A percentile compares a stretch with the other conserved stretches of the same genome.
phyloP scores from a whole-genome alignment of 345 rosid genomes.

The Jatropha curcas region DNA sequence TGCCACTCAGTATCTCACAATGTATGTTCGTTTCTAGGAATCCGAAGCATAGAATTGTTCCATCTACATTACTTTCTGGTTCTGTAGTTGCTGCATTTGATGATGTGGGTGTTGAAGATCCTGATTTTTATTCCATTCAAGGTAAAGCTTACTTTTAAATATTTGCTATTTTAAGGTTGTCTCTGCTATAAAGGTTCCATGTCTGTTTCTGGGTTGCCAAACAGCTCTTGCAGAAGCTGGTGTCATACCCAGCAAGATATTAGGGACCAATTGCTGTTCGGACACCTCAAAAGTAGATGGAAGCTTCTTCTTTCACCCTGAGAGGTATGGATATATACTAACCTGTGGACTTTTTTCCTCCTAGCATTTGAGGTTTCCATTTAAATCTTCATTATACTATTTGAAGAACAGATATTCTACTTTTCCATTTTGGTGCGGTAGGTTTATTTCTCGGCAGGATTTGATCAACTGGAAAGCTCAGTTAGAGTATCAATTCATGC shows the following conservation, averaged over 20 bases:
- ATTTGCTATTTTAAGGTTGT: constrained; percentile 5
- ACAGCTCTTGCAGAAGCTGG: constrained; percentile 89
- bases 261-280: constrained; percentile 24
- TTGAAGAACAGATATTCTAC: background rate
- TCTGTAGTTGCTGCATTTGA: constrained; percentile 64
- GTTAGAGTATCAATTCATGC: constrained; percentile 54
- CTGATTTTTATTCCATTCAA: constrained; percentile 68
- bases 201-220: constrained; percentile 22
- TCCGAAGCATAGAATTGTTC: constrained; percentile 66
- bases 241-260: constrained; percentile 60
- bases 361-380: background rate
- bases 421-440: constrained; percentile 32
- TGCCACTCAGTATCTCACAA: constrained; percentile 19
- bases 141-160: constrained; percentile 34
- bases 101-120: constrained; percentile 59
- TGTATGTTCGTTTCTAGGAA: constrained; percentile 44
- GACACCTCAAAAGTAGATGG: constrained; percentile 30
- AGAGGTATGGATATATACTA: constrained; percentile 43
- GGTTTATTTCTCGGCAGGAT: constrained; percentile 71
- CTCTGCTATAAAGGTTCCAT: background rate
- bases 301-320: constrained; percentile 50
- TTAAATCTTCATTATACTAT: background rate
- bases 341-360: background rate
- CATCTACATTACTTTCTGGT: constrained; percentile 61
- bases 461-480: constrained; percentile 84